Evolutionary conservation across 169 alveolate genomes (phyloP), one percentile per base, ranked within the genome.

Genomic region (Plasmodium berghei): DNA sequence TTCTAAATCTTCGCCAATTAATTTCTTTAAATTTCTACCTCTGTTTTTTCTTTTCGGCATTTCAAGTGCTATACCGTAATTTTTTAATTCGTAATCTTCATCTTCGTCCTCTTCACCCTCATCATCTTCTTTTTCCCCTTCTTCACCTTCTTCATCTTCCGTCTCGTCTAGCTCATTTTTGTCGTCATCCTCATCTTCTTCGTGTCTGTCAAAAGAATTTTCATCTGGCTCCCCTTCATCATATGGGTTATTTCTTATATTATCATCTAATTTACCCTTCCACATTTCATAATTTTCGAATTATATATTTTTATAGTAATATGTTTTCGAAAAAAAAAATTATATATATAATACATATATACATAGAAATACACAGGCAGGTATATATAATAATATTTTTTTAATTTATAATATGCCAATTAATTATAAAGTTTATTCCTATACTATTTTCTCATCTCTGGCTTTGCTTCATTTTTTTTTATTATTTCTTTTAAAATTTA

Each of bases 31-130:
- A 93, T 94, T 94, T 83, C 92, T 94, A 22, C 96, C 97, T 12
- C 97, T 85, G 8, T 94, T 95, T 61, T 80, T 87, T 18, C 97
- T 72, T 73, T 91, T 55, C 8, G 97, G 97, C 73, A 95, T 92
- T 91, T 95, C 96, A 46, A 95, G 94, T 12, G 97, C 97, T 59
- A 95, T 94, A 6, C 97, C 97, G 20, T 75, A 92, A 71, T 71
- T 69, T 86, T 86, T 86, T 63, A 75, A 48, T 52, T 89, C 88
- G 52, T 80, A 54, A 24, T 77, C 88, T 20, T 75, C 93, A 49
- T 77, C 89, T 24, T 71, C 93, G 2, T 70, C 83, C 4, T 45
- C 83, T 16, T 52, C 75, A 5, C 59, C 72, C 18, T 34, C 85
- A 20, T 12, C 77, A 0, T 20, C 9, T 16, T 73, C 69, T 14